Evolutionary conservation across 306 rosid genomes (phyloP).

Genomic region (Rubus idaeus): DNA sequence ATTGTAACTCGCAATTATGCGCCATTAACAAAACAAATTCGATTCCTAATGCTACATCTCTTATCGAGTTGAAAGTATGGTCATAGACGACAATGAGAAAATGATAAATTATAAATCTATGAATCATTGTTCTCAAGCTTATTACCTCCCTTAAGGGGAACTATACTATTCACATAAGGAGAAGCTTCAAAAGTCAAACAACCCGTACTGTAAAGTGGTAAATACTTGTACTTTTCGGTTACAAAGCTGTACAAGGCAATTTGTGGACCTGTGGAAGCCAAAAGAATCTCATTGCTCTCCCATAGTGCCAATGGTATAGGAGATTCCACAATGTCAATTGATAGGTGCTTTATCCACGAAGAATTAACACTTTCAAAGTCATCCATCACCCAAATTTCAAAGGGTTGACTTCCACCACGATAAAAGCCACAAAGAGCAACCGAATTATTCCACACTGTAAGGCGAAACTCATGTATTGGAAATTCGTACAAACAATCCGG

Average conservation of each 20-base stretch:
- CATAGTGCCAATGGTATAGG: neutral
- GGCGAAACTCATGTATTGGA: neutral
- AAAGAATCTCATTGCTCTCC: neutral
- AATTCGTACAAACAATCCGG: constrained; percentile 6
- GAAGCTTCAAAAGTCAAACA: neutral
- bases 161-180: neutral
- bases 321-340: neutral
- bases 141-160: neutral
- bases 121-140: no score
- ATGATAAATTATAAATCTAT: no score
- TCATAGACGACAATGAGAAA: no score
- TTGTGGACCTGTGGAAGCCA: neutral
- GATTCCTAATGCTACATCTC: no score
- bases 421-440: neutral
- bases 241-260: neutral
- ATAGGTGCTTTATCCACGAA: neutral
- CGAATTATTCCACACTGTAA: neutral
- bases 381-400: constrained; percentile 1
- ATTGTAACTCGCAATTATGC: no score
- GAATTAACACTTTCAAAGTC: neutral
- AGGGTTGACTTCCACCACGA: neutral
- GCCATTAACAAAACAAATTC: no score
- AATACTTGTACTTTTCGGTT: neutral
- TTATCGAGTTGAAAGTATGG: no score
- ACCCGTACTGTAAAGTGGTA: neutral